phyloP scores from a whole-genome alignment of 1,284 basidiomycete species.

The Cryptococcus sp. region DNA sequence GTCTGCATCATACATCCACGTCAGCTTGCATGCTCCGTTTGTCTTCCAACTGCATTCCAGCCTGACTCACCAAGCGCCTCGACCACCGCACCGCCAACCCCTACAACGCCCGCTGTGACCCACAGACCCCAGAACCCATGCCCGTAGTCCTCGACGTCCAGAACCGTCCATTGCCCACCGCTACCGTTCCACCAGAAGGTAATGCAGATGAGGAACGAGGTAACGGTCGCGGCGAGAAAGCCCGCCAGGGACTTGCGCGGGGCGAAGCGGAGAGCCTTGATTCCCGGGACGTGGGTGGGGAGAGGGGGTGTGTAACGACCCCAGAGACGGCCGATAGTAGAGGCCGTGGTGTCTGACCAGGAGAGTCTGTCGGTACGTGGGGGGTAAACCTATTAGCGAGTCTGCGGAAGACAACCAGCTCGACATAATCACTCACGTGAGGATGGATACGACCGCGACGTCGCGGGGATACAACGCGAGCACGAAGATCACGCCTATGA shows the following conservation, averaged over 20 bases:
- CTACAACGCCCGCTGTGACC: constrained; percentile 62
- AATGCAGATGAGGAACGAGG: constrained; percentile 68
- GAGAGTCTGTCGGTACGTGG: constrained; percentile 62
- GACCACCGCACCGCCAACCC: constrained; percentile 73
- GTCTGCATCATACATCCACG: constrained; percentile 55
- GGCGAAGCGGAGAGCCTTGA: constrained; percentile 42
- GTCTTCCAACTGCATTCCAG: neutral
- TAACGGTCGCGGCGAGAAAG: constrained; percentile 76
- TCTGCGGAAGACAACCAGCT: neutral
- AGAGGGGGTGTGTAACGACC: constrained; percentile 73
- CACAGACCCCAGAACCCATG: constrained; percentile 53
- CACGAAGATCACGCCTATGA: constrained; percentile 81
- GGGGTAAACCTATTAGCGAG: constrained; percentile 1
- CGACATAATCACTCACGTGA: constrained; percentile 62
- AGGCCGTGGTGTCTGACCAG: constrained; percentile 95
- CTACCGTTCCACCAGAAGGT: constrained; percentile 68
- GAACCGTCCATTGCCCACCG: constrained; percentile 55
- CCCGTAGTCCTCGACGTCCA: constrained; percentile 18
- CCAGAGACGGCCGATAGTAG: constrained; percentile 83
- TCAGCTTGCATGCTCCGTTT: neutral
- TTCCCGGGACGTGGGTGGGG: constrained; percentile 55
- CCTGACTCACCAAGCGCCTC: constrained; percentile 71
- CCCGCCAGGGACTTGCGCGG: constrained; percentile 66
- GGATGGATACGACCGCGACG: constrained; percentile 78
- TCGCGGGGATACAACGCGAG: constrained; percentile 78